Conservation (phyloP, 768 basidiomycete genomes). For the Russula ochroleuca region DNA sequence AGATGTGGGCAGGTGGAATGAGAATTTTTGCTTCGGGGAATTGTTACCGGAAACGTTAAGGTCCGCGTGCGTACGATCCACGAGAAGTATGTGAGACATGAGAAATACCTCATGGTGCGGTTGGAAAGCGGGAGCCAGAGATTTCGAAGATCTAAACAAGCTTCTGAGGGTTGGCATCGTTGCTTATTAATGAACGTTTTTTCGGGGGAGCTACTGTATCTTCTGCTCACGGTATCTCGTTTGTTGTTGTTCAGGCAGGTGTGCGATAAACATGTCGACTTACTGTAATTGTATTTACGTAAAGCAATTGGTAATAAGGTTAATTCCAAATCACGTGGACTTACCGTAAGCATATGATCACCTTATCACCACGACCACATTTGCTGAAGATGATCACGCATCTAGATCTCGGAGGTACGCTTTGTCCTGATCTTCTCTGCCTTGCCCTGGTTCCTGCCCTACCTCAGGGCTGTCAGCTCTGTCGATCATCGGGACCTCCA, state of each 20-base stretch:
- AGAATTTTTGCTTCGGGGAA: not conserved
- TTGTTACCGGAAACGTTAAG: not conserved
- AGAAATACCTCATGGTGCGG: conserved; percentile 14
- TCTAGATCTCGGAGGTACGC: too few relatives aligned
- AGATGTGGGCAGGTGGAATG: not conserved
- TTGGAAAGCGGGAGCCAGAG: conserved; percentile 8
- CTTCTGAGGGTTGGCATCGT: not conserved
- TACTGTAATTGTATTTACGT: too few relatives aligned
- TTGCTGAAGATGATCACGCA: too few relatives aligned
- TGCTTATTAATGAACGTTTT: not conserved
- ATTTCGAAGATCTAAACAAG: not conserved
- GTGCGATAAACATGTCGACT: too few relatives aligned
- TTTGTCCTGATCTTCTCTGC: too few relatives aligned
- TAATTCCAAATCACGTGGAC: not conserved
- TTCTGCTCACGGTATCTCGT: not conserved
- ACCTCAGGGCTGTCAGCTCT: too few relatives aligned
- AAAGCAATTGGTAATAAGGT: not conserved
- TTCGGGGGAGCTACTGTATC: too few relatives aligned
- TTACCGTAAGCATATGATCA: not conserved
- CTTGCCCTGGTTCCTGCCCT: too few relatives aligned
- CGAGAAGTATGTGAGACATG: conserved; percentile 10
- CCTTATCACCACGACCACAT: too few relatives aligned
- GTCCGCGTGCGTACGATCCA: conserved; percentile 2
- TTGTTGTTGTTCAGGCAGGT: not conserved
- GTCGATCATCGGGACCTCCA: not conserved